A percentile compares a stretch with the other conserved stretches of the same genome.
phyloP scores from a whole-genome alignment of 768 basidiomycete genomes.

The Leccinum variicolor region DNA sequence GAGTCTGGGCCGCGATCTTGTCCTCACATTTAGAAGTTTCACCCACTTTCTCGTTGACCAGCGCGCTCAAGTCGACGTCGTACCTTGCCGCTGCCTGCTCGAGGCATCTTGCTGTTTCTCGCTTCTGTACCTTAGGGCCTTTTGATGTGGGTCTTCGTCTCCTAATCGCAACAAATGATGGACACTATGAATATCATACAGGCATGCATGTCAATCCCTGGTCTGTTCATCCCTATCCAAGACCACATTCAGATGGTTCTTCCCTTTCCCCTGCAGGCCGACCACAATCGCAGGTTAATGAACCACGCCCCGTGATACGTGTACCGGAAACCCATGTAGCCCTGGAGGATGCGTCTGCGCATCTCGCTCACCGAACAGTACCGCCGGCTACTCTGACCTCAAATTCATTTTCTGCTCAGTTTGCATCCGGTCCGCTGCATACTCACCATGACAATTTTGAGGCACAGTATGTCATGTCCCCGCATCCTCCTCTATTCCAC shows the following conservation, averaged over 20 bases:
- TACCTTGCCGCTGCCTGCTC: neutral
- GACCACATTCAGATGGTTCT: neutral
- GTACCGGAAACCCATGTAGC: neutral
- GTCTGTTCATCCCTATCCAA: neutral
- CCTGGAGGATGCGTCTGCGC: neutral
- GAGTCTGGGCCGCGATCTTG: neutral
- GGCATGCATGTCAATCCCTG: neutral
- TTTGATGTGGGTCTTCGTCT: neutral
- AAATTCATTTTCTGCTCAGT: slow-evolving; percentile 14
- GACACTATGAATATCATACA: neutral
- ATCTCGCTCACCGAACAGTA: neutral
- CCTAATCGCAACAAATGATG: slow-evolving; percentile 5
- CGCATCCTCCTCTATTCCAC: slow-evolving; percentile 33
- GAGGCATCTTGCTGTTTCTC: neutral
- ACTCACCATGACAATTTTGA: slow-evolving; percentile 35
- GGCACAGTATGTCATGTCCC: slow-evolving; percentile 47
- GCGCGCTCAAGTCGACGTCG: neutral
- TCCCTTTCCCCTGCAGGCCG: neutral
- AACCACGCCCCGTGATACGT: neutral
- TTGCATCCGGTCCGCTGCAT: slow-evolving; percentile 30
- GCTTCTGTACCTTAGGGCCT: neutral
- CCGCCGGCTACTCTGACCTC: slow-evolving; percentile 21
- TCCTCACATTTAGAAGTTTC: neutral
- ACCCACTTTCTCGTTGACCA: neutral
- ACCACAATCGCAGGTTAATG: slow-evolving; percentile 5